A percentile compares a stretch with the other conserved stretches of the same genome.
Conservation (phyloP, 768 basidiomycete genomes). For the Leccinum rimulosum region DNA sequence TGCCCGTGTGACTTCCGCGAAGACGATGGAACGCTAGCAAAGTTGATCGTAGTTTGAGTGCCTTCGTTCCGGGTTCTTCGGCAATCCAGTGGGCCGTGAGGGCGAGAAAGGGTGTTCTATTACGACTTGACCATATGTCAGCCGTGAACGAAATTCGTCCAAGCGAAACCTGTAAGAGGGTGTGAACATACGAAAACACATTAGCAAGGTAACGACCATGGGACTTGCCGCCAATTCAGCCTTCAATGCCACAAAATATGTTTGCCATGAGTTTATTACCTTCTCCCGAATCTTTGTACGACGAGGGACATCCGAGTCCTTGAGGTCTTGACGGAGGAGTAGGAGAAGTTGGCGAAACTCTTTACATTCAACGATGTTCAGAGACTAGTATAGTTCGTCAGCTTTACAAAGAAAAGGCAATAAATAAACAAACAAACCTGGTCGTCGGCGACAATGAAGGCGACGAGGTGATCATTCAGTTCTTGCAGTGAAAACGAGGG, state of each 20-base stretch:
- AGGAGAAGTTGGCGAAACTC: neutral
- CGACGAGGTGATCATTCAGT: too few relatives aligned
- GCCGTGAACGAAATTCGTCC: neutral
- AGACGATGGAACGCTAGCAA: neutral
- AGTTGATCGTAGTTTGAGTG: neutral
- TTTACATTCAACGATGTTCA: neutral
- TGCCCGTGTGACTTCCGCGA: neutral
- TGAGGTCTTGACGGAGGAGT: neutral
- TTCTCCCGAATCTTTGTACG: neutral
- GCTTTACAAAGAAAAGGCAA: too few relatives aligned
- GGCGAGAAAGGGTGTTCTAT: neutral
- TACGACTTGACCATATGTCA: neutral
- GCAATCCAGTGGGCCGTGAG: neutral
- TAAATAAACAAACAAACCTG: too few relatives aligned
- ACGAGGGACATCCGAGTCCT: neutral
- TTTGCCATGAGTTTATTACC: neutral
- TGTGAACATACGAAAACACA: too few relatives aligned
- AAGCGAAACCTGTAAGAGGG: too few relatives aligned
- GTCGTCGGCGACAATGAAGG: too few relatives aligned
- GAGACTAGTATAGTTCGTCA: neutral
- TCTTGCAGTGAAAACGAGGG: too few relatives aligned
- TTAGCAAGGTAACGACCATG: too few relatives aligned
- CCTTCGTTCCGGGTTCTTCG: neutral
- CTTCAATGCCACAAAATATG: too few relatives aligned
- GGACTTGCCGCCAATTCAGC: too few relatives aligned